phyloP scores from a whole-genome alignment of 306 rosid species.

The Lathyrus sativus region DNA sequence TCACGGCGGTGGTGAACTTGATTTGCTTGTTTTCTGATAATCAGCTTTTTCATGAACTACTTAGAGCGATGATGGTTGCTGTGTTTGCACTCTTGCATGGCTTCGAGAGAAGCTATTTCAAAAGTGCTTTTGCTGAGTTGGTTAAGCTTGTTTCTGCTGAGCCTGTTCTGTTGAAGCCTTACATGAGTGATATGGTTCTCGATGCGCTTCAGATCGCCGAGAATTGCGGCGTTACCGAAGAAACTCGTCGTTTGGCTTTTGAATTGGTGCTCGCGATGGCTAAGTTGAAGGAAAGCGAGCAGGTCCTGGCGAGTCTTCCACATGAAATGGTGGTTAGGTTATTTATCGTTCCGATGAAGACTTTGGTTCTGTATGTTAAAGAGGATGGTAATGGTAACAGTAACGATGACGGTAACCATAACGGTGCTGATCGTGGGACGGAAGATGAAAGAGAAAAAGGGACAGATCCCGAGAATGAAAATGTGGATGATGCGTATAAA shows the following conservation, averaged over 20 bases:
- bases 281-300: constrained; percentile 35
- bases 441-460: not conserved
- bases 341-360: constrained; percentile 33
- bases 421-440: not conserved
- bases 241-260: constrained; percentile 37
- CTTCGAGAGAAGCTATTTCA: constrained; percentile 26
- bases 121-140: constrained; percentile 39
- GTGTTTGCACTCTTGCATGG: constrained; percentile 39
- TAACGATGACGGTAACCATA: no score
- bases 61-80: constrained; percentile 47
- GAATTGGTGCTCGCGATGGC: constrained; percentile 37
- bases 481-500: constrained; percentile 25
- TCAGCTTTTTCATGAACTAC: constrained; percentile 41
- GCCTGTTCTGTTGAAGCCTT: constrained; percentile 38
- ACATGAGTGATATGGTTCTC: constrained; percentile 42
- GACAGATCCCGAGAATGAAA: not conserved
- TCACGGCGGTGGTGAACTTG: constrained; percentile 34
- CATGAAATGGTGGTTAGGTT: constrained; percentile 31
- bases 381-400: constrained; percentile 21
- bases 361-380: constrained; percentile 10
- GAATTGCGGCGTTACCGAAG: constrained; percentile 15
- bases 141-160: constrained; percentile 29
- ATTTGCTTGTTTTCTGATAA: constrained; percentile 39
- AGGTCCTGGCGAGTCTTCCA: constrained; percentile 17
- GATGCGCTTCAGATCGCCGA: constrained; percentile 53